Base-by-base conservation (phyloP, 345 rosid genomes). In the Euclidium syriacum region DNA sequence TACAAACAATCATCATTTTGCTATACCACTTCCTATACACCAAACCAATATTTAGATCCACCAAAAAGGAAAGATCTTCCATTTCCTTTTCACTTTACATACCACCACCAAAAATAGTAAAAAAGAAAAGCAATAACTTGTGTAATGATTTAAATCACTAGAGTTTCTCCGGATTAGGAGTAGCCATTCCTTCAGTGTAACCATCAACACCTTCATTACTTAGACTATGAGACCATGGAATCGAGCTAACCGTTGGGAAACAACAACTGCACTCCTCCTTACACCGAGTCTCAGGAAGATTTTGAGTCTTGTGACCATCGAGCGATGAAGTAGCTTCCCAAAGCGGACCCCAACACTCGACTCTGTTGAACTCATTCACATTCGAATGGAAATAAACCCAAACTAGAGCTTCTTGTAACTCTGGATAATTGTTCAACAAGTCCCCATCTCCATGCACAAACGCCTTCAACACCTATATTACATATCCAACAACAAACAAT, bases 351-450 rank as follows among this genome's bases (percentile, higher is more conserved):
- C 96, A 89, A 61, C 99, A 89, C 65, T 94, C 90, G 8, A 77
- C 82, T 61, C 36, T 85, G 78, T 85, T 89, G 85, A 78, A 94
- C 74, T 94, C 95, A 19, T 76, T 64, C 16, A 84, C 72, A 72
- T 79, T 94, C 5, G 99, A 94, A 48, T 94, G 97, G 56, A 92
- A 92, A 44, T 92, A 89, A 55, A 87, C 97, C 87, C 91, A 94
- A 3, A 94, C 99, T 59, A 71, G 74, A 15, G 97, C 81, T 53
- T 90, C 97, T 78, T 79, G 83, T 34, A 94, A 70, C 70, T 90
- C 99, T 0, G 97, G 99, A 35, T 84, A 79, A 36, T 60, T 78
- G 77, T 75, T 85, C 47, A 94, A 61, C 78, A 94, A 74, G 70
- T 78, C 73, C 16, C 78, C 91, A 77, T 94, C 99, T 65, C 90